These are phyloP conservation scores for Blepharisma japonicum DNA, from an alignment of 73 alveolate species.

Conservation along the genomic window DNA sequence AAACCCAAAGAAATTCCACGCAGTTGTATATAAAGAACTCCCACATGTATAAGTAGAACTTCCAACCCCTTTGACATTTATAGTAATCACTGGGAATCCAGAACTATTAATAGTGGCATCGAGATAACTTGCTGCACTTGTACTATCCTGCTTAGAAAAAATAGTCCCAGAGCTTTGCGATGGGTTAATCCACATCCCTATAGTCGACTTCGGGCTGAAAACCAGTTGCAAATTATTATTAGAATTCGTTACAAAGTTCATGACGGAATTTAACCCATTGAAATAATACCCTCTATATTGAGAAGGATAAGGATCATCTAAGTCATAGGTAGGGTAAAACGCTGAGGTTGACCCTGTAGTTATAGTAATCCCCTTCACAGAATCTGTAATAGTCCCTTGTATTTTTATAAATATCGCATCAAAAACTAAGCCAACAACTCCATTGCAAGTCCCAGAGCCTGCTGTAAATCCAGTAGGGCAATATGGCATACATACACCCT, in stretches of 20 bases:
- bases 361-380: neutral
- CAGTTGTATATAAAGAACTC: neutral
- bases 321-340: constrained; percentile 19
- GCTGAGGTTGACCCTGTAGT: constrained; percentile 9
- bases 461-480: constrained; percentile 22
- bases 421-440: neutral
- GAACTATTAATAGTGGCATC: neutral
- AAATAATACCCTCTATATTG: constrained; percentile 6
- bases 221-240: constrained; percentile 19
- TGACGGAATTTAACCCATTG: neutral
- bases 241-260: constrained; percentile 3
- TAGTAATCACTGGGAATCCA: neutral
- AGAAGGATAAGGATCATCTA: constrained; percentile 13
- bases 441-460: neutral
- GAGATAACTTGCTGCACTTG: neutral
- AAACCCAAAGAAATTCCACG: constrained; percentile 9
- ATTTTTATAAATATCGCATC: neutral
- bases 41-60: neutral
- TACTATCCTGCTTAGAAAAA: neutral
- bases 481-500: constrained; percentile 1
- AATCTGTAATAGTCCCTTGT: neutral
- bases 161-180: neutral
- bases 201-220: neutral
- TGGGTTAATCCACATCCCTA: constrained; percentile 19
- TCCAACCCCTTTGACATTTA: neutral